Evolutionary conservation across 2,329 filamentous ascomycete species (phyloP), one percentile per base, ranked within the genome.

Genomic region (Claviceps capensis): DNA sequence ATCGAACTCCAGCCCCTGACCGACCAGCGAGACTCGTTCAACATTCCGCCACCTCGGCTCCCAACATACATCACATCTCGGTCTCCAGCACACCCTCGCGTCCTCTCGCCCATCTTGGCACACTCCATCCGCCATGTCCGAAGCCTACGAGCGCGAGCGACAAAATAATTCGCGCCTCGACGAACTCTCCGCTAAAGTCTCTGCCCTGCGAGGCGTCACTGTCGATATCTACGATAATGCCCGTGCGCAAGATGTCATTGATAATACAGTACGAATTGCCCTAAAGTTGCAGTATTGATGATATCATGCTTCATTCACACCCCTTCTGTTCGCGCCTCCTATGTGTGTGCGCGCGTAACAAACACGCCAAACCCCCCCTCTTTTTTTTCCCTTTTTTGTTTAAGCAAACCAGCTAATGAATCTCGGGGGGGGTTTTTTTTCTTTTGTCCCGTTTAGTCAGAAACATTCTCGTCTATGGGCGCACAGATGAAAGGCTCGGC

Each of bases 211-310:
- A 63, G 87, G 86, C 68, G 88, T 98, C 49, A 98, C 93, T 43
- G 82, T 97, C 58, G 89, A 98, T 72, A 98, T 98, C 63, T 96
- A 97, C 77, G 90, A 97, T 71, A 89, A 93, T 66, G 93, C 93
- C 48, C 82, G 88, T 53, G 81, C 87, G 61, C 91, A 97, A 62
- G 81, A 86, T 58, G 80, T 95, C 57, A 86, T 98, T 59, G 88
- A 98, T 69, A 83, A 81, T 63, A 91, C 87, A 41, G 88, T 94
- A 76, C 53, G 81, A 58, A 30, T 4, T 9, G 8, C 11, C 26
- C 26, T 9, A 3, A 2, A 30, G 8, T 3, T 30, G 8, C 26
- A 30, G 26, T 11, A 8, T 30, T 30, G 26, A 30, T 30, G 26
- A 30, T 30, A 30, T 1, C 26, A 9, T 30, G 26, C 26, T 30